Evolutionary conservation across 768 basidiomycete species (phyloP), one percentile per base, ranked within the genome.

Genomic region (Naematelia encephala): DNA sequence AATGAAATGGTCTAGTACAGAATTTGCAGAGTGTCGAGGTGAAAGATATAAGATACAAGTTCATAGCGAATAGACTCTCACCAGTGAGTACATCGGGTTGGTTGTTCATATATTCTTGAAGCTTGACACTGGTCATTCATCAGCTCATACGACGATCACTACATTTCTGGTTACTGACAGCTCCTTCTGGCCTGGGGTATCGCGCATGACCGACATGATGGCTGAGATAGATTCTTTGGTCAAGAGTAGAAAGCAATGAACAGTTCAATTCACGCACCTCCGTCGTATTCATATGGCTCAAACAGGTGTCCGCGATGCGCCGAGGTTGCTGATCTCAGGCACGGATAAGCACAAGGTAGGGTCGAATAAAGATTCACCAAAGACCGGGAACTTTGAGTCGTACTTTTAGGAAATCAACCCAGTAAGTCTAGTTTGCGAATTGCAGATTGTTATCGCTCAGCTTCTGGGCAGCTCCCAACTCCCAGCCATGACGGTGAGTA

Each of bases 31-130:
- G 30, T 25, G 21, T 11, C 16, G 23, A 5, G 42, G 29, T 21
- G n/a, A n/a, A n/a, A n/a, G n/a, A n/a, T n/a, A n/a, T n/a, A n/a
- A n/a, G n/a, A n/a, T n/a, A n/a, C n/a, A n/a, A n/a, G n/a, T n/a
- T n/a, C 1, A 28, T 10, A 5, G 22, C 26, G 13, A 28, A 56
- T 19, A 30, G 54, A 2, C 5, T 44, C 64, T 14, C 44, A 63
- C 65, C 65, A 3, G 65, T 67, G 4, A 67, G 54, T 46, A 61
- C 50, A 47, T 67, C 66, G 5, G 66, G 60, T 43, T 62, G 59
- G 48, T 51, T 54, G 54, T 67, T 67, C 34, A 61, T 47, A 22
- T 61, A 60, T 11, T 28, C 28, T 13, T 51, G 22, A 16, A 59
- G 22, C 28, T 50, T 52, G 45, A 62, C 57, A 30, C 64, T 66